Evolutionary conservation across 768 basidiomycete species (phyloP), one percentile per base, ranked within the genome.

Genomic region (Panaeolus papilionaceus): DNA sequence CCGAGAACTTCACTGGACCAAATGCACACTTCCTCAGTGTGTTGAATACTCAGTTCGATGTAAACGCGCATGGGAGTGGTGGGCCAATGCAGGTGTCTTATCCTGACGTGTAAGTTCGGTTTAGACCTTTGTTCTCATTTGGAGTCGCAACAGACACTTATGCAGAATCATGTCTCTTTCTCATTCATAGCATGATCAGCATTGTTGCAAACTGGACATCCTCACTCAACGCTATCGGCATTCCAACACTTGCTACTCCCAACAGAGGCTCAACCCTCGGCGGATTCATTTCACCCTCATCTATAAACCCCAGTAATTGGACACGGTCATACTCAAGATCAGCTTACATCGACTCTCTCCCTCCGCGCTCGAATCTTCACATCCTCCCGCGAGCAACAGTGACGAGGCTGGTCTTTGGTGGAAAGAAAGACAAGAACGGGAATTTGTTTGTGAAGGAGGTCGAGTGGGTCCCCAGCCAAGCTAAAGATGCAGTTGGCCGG

Each of bases 261-360:
- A 82, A 85, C 72, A 80, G 82, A 51, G 87, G 87, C 33, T 71
- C 80, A 26, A 82, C 81, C 68, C 80, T 82, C 74, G 86, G 88
- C 67, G 78, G 80, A 5, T 86, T 85, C 72, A 81, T 91, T 72
- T 81, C 88, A 0, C 83, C 88, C 3, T 84, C 84, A 5, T 80
- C 83, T 7, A 88, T 92, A 73, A 91, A 91, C 77, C 85, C 86
- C 0, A 65, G 79, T 33, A 90, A 89, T 77, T 86, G 84, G 80
- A 89, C 88, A 12, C 84, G 90, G 58, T 88, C 86, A 0, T 90
- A 90, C 77, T 81, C 89, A n/a, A 82, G 85, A 66, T 84, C 88
- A 0, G 89, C 85, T 3, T 90, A 90, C 80, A 87, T 90, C 75
- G 87, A 89, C 76, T 80, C 87, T 2, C 78, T 88, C 16, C 85